Evolutionary conservation across 2,329 filamentous ascomycete genomes (phyloP).

Genomic region (Aurifilum marmelostoma): DNA sequence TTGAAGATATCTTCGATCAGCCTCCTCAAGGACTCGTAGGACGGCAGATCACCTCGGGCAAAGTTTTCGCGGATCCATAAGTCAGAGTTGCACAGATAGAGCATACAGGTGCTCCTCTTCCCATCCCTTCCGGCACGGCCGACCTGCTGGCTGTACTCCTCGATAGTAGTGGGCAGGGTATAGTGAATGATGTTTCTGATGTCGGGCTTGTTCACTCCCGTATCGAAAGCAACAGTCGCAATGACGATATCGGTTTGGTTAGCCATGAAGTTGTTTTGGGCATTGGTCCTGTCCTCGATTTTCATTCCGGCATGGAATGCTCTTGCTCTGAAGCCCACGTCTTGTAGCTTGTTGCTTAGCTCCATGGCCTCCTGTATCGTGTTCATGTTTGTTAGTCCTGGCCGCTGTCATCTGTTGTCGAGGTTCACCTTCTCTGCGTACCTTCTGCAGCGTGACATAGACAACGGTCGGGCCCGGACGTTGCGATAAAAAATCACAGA

Average conservation of each 20-base stretch:
- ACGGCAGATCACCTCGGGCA: slow-evolving; percentile 62
- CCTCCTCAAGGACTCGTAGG: slow-evolving; percentile 48
- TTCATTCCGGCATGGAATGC: slow-evolving; percentile 57
- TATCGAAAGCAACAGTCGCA: slow-evolving; percentile 62
- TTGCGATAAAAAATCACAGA: slow-evolving; percentile 52
- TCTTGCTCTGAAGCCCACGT: slow-evolving; percentile 45
- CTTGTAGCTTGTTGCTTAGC: slow-evolving; percentile 44
- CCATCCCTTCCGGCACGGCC: slow-evolving; percentile 60
- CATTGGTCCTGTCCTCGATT: slow-evolving; percentile 45
- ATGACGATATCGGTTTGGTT: slow-evolving; percentile 50
- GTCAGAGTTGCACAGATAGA: slow-evolving; percentile 61
- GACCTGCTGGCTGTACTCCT: slow-evolving; percentile 62
- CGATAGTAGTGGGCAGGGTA: slow-evolving; percentile 54
- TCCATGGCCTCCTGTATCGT: slow-evolving; percentile 46
- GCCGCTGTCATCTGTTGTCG: too few species aligned
- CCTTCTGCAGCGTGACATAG: slow-evolving; percentile 62
- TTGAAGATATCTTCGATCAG: slow-evolving; percentile 58
- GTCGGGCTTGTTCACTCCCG: slow-evolving; percentile 61
- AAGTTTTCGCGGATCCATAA: slow-evolving; percentile 63
- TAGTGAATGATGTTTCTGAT: slow-evolving; percentile 60
- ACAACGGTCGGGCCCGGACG: slow-evolving; percentile 61
- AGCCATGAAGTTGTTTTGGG: slow-evolving; percentile 57
- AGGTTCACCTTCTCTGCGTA: slow-evolving; percentile 23
- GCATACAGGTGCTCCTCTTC: slow-evolving; percentile 56
- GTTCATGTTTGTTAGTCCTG: neutral